Conservation (phyloP, 148 eudicot species). For the Chenopodium formosanum region DNA sequence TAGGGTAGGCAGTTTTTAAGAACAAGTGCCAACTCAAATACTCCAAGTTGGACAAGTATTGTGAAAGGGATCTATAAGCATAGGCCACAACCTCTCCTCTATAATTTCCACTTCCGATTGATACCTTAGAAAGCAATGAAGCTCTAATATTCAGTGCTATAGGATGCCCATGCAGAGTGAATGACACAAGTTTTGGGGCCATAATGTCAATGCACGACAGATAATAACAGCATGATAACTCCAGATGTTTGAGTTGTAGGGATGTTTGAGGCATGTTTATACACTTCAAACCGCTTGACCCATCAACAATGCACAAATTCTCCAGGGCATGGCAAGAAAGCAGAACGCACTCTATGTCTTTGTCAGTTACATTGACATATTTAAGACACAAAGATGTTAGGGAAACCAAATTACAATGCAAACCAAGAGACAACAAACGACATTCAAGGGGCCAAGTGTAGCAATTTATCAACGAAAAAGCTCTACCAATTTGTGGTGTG, state of each 20-base stretch:
- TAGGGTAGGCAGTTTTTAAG: neutral
- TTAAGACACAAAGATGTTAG: neutral
- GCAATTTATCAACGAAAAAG: too few species aligned
- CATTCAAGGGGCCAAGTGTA: too few species aligned
- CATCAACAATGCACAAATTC: conserved; percentile 1
- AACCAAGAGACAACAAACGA: too few species aligned
- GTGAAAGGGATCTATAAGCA: neutral
- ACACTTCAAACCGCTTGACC: neutral
- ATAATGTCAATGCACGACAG: neutral
- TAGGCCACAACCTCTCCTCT: neutral
- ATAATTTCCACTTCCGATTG: neutral
- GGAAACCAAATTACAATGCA: neutral
- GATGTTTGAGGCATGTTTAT: neutral
- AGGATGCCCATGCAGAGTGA: conserved; percentile 3
- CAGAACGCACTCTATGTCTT: neutral
- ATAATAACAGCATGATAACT: neutral
- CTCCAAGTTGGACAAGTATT: conserved; percentile 9
- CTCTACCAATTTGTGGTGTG: too few species aligned
- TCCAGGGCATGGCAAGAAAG: conserved; percentile 1
- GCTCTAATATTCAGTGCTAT: conserved; percentile 8
- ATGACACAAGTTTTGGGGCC: conserved; percentile 14
- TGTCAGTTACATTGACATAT: neutral
- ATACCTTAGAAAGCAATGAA: conserved; percentile 9
- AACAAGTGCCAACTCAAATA: neutral
- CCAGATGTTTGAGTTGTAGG: neutral